Evolutionary conservation across 306 rosid species (phyloP), one percentile per base, ranked within the genome.

Genomic region (Sesbania bispinosa): DNA sequence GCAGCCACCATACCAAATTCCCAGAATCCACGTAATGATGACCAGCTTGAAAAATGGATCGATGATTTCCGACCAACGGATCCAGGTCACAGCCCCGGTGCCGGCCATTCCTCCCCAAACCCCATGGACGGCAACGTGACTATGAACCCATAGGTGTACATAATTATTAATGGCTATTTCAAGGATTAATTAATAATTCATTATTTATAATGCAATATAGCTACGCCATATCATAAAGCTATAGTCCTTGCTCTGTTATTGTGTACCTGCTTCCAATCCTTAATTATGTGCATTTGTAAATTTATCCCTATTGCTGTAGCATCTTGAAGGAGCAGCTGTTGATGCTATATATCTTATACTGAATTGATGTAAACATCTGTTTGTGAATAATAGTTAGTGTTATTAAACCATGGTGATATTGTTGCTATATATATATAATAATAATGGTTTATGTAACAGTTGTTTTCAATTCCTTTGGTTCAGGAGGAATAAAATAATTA

Each of bases 31-130:
- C 19, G 6, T 36, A 51, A 13, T 2, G 64, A 9, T 3, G 24
- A 7, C 8, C 71, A 33, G 58, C 30, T 51, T 14, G 76, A 26
- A 5, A 62, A 27, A 10, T 13, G 33, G 39, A 21, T 36, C 7
- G 91, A 83, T 7, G 90, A 85, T 76, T 82, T 72, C 39, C 85
- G 92, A 11, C 88, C 98, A 1, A 90, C 97, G 1, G 79, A 80
- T 0, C 96, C 97, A 0, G 97, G 98, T 47, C 94, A 93, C 68
- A 88, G 96, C 42, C 98, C 97, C 6, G 98, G 98, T 4, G 97
- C 88, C 9, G 98, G 98, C 4, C 93, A 85, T 74, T 73, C 86
- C 21, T 20, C 67, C 38, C 86, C 86, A 13, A 78, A 84, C 9
- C 46, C 70, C 26, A 64, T 3, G 15, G 50, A 88, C 4, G 38